phyloP scores from a whole-genome alignment of 2,329 filamentous ascomycete genomes.

The Beauveria rudraprayagi region DNA sequence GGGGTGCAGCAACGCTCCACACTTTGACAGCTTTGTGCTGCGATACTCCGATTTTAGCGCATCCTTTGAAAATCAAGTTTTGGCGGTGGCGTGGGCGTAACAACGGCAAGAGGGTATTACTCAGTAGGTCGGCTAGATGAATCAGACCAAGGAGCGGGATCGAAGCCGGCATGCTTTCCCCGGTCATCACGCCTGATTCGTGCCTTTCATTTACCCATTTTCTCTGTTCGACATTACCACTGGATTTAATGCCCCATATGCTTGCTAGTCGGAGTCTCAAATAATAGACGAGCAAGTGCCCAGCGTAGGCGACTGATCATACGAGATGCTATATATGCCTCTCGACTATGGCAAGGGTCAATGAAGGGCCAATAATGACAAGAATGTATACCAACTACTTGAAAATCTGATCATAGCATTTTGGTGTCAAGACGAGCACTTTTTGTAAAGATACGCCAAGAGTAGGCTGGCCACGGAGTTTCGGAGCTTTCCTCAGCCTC shows the following conservation, averaged over 20 bases:
- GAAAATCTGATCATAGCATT: no score
- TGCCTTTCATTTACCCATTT: no score
- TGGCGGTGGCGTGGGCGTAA: not conserved
- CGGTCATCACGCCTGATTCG: not conserved
- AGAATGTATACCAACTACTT: not conserved
- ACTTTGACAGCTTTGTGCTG: not conserved
- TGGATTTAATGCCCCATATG: no score
- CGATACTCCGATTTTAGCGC: constrained; percentile 7
- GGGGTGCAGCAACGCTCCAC: constrained; percentile 1
- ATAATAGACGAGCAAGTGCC: no score
- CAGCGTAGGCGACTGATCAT: no score
- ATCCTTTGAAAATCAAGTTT: not conserved
- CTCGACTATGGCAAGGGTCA: no score
- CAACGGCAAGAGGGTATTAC: not conserved
- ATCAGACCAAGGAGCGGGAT: not conserved
- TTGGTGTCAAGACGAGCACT: no score
- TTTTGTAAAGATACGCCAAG: no score
- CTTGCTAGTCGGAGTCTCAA: no score
- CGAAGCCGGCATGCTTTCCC: not conserved
- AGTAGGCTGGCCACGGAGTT: not conserved
- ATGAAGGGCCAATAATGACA: no score
- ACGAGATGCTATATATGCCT: no score
- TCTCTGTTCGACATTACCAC: not conserved
- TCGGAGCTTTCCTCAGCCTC: not conserved
- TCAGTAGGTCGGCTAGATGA: not conserved